Conservation (phyloP, 2,329 filamentous ascomycete genomes). For the Sporothrix sp. region DNA sequence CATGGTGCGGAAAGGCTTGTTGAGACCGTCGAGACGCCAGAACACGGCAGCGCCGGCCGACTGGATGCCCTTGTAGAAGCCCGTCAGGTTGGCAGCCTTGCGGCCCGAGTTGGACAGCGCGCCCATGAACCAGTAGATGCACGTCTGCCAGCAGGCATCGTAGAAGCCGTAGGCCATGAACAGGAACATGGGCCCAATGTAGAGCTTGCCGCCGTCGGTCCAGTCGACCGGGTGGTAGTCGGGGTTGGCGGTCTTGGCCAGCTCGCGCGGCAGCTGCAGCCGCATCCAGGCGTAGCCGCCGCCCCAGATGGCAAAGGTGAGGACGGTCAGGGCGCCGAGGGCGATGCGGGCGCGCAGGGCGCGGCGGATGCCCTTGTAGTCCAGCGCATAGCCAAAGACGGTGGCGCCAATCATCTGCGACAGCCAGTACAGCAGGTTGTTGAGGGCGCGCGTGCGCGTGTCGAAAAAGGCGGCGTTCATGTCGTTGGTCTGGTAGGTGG, state of each 20-base stretch:
- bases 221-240: constrained; percentile 46
- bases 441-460: constrained; percentile 62
- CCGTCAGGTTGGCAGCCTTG: constrained; percentile 83
- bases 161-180: constrained; percentile 88
- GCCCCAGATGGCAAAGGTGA: constrained; percentile 75
- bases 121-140: constrained; percentile 93
- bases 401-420: constrained; percentile 70
- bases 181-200: constrained; percentile 72
- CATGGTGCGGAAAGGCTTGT: constrained; percentile 57
- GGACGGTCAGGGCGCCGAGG: constrained; percentile 50
- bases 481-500: constrained; percentile 63
- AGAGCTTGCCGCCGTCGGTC: constrained; percentile 46
- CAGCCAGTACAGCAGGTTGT: constrained; percentile 69
- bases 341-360: constrained; percentile 56
- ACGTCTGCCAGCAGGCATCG: constrained; percentile 84
- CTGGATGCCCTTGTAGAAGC: constrained; percentile 48
- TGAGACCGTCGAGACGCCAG: constrained; percentile 56
- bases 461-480: constrained; percentile 64
- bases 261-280: constrained; percentile 43
- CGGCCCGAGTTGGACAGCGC: constrained; percentile 85
- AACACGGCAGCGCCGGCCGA: constrained; percentile 75
- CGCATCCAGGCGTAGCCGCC: constrained; percentile 71
- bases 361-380: constrained; percentile 49
- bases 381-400: constrained; percentile 62
- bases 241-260: constrained; percentile 19